A percentile compares a stretch with the other conserved stretches of the same genome.
Evolutionary conservation across 2,329 filamentous ascomycete genomes (phyloP).

Genomic region (Aspergillus fischeri): DNA sequence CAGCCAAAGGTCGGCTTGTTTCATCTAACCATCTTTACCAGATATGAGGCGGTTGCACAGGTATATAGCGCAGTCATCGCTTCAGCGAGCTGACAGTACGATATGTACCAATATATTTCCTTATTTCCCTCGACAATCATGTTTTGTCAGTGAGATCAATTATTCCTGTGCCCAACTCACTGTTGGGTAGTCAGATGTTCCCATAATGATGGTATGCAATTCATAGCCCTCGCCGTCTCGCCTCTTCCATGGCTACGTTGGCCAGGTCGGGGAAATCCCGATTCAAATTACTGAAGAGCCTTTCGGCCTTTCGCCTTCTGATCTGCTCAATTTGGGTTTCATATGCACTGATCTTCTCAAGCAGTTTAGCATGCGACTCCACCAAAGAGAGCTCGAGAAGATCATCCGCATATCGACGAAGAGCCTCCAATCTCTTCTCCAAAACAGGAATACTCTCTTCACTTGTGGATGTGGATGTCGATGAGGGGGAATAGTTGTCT

Average conservation of each 20-base stretch:
- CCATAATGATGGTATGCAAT: not conserved
- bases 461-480: not conserved
- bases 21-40: not conserved
- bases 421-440: constrained; percentile 16
- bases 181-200: not conserved
- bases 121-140: not conserved
- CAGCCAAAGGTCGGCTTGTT: not conserved
- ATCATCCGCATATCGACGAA: constrained; percentile 21
- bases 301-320: constrained; percentile 15
- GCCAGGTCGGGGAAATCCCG: constrained; percentile 20
- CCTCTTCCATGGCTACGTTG: constrained; percentile 15
- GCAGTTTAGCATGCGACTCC: constrained; percentile 20
- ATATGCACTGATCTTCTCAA: constrained; percentile 17
- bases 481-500: not conserved
- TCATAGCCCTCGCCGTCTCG: constrained; percentile 14
- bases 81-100: not conserved
- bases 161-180: not conserved
- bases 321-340: constrained; percentile 15
- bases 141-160: not conserved
- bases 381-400: constrained; percentile 22
- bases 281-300: constrained; percentile 10
- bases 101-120: not conserved
- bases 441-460: constrained; percentile 14
- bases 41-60: not conserved
- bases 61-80: not conserved